Evolutionary conservation across 2,329 filamentous ascomycete genomes (phyloP).

Genomic region (Arthrobotrys iridis): DNA sequence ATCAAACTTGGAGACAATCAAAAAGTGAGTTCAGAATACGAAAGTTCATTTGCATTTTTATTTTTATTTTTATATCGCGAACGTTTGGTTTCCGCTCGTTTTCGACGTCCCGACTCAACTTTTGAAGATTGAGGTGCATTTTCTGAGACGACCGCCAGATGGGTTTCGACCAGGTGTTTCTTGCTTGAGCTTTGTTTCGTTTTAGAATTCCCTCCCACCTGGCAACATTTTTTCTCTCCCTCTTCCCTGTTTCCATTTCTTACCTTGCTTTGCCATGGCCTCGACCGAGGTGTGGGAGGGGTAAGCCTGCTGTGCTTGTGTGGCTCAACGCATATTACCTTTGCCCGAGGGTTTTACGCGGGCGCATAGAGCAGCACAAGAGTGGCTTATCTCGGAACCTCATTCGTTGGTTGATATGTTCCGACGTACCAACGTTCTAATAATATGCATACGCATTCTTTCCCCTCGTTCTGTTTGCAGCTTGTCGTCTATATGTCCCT

Average conservation of each 20-base stretch:
- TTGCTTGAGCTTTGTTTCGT: slow-evolving; percentile 55
- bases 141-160: slow-evolving; percentile 55
- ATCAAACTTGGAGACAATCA: slow-evolving; percentile 20
- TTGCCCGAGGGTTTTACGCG: slow-evolving; percentile 41
- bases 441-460: slow-evolving; percentile 40
- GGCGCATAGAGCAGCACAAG: slow-evolving; percentile 34
- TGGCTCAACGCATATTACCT: slow-evolving; percentile 38
- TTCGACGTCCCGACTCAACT: slow-evolving; percentile 23
- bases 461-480: not conserved
- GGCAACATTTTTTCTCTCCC: slow-evolving; percentile 29
- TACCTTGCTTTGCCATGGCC: slow-evolving; percentile 38
- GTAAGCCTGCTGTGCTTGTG: slow-evolving; percentile 31
- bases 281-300: slow-evolving; percentile 38
- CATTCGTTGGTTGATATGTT: slow-evolving; percentile 53
- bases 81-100: slow-evolving; percentile 30
- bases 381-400: slow-evolving; percentile 21
- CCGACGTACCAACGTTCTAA: slow-evolving; percentile 52
- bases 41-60: not conserved
- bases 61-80: slow-evolving; percentile 22
- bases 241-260: slow-evolving; percentile 49
- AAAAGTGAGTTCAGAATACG: slow-evolving; percentile 24
- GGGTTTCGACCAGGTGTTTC: slow-evolving; percentile 55
- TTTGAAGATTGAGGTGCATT: slow-evolving; percentile 55
- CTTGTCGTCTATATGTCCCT: slow-evolving; percentile 22
- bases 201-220: slow-evolving; percentile 46